phyloP scores from a whole-genome alignment of 139 green algal species.

The Diplosphaera chodatii region DNA sequence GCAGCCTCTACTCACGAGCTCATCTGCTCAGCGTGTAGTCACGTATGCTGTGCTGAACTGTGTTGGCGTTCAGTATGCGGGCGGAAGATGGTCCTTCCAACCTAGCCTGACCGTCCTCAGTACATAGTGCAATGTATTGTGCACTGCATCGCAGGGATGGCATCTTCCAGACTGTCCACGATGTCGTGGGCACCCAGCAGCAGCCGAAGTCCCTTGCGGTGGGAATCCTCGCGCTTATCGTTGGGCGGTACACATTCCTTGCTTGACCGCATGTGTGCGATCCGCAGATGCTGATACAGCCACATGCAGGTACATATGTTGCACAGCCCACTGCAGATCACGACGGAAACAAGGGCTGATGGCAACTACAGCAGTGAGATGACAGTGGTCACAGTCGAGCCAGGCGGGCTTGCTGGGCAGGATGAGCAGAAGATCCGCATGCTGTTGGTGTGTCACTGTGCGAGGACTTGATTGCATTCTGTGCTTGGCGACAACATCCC shows the following conservation, averaged over 20 bases:
- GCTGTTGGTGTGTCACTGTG: conserved; percentile 38
- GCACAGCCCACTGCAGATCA: neutral
- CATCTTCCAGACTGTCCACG: conserved; percentile 39
- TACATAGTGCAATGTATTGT: no score
- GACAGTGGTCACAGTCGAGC: conserved; percentile 63
- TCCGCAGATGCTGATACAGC: neutral
- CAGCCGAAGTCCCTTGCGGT: conserved; percentile 52
- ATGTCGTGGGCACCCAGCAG: conserved; percentile 24
- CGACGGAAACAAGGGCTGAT: neutral
- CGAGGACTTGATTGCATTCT: no score
- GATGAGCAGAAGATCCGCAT: conserved; percentile 41
- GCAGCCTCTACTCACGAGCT: neutral
- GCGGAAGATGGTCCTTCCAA: no score
- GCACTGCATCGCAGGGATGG: conserved; percentile 53
- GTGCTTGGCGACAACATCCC: no score
- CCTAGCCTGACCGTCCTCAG: no score
- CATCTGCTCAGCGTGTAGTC: no score
- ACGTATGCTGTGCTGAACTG: no score
- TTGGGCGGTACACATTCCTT: neutral
- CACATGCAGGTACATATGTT: no score
- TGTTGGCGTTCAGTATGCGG: no score
- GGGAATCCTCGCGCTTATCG: no score
- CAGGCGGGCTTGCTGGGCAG: conserved; percentile 29
- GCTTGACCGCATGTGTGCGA: neutral
- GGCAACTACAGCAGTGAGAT: conserved; percentile 16